A percentile compares a stretch with the other conserved stretches of the same genome.
Conservation (phyloP, 2,329 filamentous ascomycete genomes). For the Ceratocystis destructans region DNA sequence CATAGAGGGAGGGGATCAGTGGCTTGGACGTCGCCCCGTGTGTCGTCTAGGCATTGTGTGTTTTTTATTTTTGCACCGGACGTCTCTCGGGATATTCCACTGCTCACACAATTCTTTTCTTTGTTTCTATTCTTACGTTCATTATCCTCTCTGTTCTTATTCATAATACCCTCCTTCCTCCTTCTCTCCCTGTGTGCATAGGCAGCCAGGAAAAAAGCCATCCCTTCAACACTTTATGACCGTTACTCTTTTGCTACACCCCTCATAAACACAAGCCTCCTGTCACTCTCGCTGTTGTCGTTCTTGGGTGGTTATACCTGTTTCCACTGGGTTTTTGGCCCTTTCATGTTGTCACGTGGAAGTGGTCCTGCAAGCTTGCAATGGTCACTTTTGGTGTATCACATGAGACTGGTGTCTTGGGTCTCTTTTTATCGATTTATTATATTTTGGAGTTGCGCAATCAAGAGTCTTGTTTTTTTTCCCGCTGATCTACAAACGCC, state of each 20-base stretch:
- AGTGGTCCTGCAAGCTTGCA: neutral
- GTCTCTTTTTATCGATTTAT: neutral
- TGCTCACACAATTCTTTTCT: conserved; percentile 8
- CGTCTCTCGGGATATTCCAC: conserved; percentile 1
- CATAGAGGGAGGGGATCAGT: no score
- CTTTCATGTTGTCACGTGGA: conserved; percentile 12
- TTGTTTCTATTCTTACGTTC: conserved; percentile 17
- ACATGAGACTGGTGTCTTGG: neutral
- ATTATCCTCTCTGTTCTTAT: conserved; percentile 8
- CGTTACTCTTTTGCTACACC: neutral
- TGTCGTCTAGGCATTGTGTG: conserved; percentile 3
- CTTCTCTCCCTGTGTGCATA: neutral
- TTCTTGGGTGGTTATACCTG: neutral
- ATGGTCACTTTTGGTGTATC: neutral
- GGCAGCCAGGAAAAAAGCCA: neutral
- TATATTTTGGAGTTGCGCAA: neutral
- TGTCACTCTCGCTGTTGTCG: neutral
- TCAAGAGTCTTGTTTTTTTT: conserved; percentile 2
- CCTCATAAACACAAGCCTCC: neutral
- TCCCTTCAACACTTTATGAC: neutral
- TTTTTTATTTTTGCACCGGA: neutral
- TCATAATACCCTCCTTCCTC: conserved; percentile 16
- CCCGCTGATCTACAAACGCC: neutral
- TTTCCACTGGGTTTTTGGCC: neutral
- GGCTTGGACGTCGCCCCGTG: no score